Percentiles rank a stretch among this genome's conserved stretches.
phyloP scores from a whole-genome alignment of 169 alveolate species.

The Miamiensis avidus region DNA sequence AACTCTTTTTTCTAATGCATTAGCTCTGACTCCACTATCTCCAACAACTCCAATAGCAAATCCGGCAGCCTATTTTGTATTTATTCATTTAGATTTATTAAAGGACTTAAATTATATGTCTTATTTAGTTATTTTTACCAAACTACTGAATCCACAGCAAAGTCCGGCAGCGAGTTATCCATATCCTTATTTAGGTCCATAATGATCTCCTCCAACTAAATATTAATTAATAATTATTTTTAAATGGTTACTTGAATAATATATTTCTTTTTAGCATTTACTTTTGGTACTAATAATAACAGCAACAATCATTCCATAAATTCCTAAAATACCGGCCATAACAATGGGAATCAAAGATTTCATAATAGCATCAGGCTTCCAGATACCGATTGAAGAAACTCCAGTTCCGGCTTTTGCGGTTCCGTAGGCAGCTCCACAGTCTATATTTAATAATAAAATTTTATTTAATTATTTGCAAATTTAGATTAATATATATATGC shows the following conservation, averaged over 20 bases:
- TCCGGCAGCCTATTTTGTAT: slow-evolving; percentile 79
- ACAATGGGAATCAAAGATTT: slow-evolving; percentile 89
- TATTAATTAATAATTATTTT: background rate
- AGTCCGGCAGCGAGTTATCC: slow-evolving; percentile 88
- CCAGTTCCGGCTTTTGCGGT: slow-evolving; percentile 91
- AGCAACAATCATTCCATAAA: slow-evolving; percentile 90
- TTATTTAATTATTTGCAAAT: no score
- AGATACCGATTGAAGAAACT: slow-evolving; percentile 88
- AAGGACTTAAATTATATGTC: slow-evolving; percentile 1
- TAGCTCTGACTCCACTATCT: slow-evolving; percentile 90
- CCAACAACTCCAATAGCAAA: slow-evolving; percentile 90
- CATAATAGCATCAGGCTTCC: slow-evolving; percentile 88
- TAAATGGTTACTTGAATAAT: background rate
- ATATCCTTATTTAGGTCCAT: slow-evolving; percentile 75
- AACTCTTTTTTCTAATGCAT: slow-evolving; percentile 80
- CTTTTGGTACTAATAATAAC: slow-evolving; percentile 82
- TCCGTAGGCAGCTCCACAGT: slow-evolving; percentile 92
- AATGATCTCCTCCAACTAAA: slow-evolving; percentile 18
- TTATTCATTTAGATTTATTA: background rate
- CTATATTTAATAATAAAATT: slow-evolving; percentile 24
- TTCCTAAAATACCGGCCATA: slow-evolving; percentile 93
- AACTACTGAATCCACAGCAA: slow-evolving; percentile 85
- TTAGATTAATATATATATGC: background rate
- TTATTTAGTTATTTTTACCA: slow-evolving; percentile 44
- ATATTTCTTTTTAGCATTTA: slow-evolving; percentile 18